Evolutionary conservation across 441 rosid species (phyloP).

Genomic region (Populus hybrid): DNA sequence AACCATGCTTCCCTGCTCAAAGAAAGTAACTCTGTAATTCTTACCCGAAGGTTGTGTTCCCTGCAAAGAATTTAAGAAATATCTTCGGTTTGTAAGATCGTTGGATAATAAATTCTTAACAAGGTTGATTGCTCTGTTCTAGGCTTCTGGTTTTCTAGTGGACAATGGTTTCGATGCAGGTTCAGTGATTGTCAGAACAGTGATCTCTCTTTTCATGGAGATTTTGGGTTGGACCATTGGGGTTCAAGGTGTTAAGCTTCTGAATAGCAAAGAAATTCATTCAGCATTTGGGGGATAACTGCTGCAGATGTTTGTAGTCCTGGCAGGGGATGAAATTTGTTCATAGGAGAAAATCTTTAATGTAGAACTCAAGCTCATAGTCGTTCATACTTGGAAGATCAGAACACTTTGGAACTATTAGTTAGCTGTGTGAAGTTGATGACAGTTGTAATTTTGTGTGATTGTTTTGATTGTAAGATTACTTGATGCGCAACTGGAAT

Average conservation of each 20-base stretch:
- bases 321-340: not conserved
- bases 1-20: not conserved
- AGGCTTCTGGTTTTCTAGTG: not conserved
- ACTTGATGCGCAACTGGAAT: not conserved
- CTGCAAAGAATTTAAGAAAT: not conserved
- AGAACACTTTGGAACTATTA: not conserved
- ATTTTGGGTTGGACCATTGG: not conserved
- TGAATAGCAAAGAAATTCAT: not conserved
- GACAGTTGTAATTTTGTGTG: not conserved
- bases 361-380: not conserved
- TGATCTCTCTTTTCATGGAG: not conserved
- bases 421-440: not conserved
- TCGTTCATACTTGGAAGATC: not conserved
- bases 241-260: not conserved
- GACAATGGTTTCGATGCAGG: not conserved
- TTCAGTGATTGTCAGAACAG: not conserved
- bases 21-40: not conserved
- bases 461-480: not conserved
- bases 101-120: not conserved
- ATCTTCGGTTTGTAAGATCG: not conserved
- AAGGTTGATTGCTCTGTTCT: not conserved
- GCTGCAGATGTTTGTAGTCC: not conserved
- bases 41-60: not conserved
- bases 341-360: not conserved
- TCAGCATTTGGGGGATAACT: not conserved